These are phyloP conservation scores for Coprinellus aureogranulatus DNA, from an alignment of 768 basidiomycete genomes.

Conservation along the genomic window DNA sequence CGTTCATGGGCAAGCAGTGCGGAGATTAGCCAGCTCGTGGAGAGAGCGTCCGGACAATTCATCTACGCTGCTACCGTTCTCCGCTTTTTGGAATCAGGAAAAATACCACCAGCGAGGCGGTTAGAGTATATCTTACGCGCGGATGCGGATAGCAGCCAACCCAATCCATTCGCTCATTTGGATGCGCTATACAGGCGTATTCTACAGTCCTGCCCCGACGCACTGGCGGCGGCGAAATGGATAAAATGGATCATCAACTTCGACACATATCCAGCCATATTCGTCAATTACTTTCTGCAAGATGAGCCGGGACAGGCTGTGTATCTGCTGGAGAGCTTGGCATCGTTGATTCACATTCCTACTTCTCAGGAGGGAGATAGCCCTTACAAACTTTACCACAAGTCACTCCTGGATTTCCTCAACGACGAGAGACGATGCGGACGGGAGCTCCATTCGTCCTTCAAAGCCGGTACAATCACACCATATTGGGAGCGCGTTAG, in stretches of 20 bases:
- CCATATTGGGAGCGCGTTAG: no score
- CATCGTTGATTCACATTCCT: neutral
- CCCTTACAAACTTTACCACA: neutral
- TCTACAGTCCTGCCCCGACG: no score
- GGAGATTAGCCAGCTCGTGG: constrained; percentile 5
- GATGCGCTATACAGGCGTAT: no score
- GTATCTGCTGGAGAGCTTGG: neutral
- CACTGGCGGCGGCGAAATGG: no score
- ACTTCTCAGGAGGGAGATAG: neutral
- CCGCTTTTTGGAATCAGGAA: constrained; percentile 4
- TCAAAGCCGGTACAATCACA: no score
- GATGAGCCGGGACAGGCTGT: neutral
- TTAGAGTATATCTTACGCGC: no score
- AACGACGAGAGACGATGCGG: no score
- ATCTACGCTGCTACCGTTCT: constrained; percentile 10
- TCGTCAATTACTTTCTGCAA: neutral
- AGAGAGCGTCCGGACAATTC: constrained; percentile 15
- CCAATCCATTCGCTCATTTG: no score
- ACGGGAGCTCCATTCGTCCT: no score
- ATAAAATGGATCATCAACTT: no score
- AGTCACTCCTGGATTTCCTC: neutral
- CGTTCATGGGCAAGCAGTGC: neutral
- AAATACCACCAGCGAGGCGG: constrained; percentile 7
- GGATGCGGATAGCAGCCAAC: no score
- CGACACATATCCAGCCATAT: neutral